These are phyloP conservation scores for Umbelopsis sp. DNA, from an alignment of 371 early-diverging fungal species.

Conservation along the genomic window DNA sequence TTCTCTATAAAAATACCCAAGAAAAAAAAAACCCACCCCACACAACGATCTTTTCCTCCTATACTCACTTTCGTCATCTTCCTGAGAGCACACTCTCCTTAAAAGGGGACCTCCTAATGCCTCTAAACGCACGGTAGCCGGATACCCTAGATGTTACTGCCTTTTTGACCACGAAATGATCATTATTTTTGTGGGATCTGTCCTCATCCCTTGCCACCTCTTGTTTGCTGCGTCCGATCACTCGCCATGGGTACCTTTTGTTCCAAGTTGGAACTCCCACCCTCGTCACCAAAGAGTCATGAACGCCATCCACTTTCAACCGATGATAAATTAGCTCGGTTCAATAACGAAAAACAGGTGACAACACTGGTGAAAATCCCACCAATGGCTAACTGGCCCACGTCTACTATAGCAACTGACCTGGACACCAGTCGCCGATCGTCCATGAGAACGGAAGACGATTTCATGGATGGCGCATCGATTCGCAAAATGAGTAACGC, in stretches of 20 bases:
- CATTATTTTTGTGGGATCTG: not conserved
- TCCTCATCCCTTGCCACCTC: not conserved
- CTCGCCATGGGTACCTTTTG: slow-evolving; percentile 7
- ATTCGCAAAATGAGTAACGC: slow-evolving; percentile 9
- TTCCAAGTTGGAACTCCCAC: not conserved
- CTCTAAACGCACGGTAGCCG: not conserved
- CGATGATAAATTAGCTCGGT: not conserved
- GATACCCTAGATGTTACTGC: slow-evolving; percentile 1
- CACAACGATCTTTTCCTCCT: no score
- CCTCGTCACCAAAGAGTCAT: not conserved
- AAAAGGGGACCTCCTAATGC: not conserved
- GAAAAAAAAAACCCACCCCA: not conserved
- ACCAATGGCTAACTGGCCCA: slow-evolving; percentile 10
- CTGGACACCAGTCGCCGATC: not conserved
- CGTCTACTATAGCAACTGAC: not conserved
- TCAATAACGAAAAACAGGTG: not conserved
- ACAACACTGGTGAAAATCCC: not conserved
- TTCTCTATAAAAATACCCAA: no score
- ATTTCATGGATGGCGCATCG: slow-evolving; percentile 14
- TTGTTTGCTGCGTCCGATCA: not conserved
- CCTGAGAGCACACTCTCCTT: not conserved
- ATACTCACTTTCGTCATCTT: no score
- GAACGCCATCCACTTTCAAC: not conserved
- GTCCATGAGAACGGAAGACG: slow-evolving; percentile 9
- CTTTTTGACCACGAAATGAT: not conserved